Evolutionary conservation across 106 monocot species (phyloP).

Genomic region (Acorus calamus): DNA sequence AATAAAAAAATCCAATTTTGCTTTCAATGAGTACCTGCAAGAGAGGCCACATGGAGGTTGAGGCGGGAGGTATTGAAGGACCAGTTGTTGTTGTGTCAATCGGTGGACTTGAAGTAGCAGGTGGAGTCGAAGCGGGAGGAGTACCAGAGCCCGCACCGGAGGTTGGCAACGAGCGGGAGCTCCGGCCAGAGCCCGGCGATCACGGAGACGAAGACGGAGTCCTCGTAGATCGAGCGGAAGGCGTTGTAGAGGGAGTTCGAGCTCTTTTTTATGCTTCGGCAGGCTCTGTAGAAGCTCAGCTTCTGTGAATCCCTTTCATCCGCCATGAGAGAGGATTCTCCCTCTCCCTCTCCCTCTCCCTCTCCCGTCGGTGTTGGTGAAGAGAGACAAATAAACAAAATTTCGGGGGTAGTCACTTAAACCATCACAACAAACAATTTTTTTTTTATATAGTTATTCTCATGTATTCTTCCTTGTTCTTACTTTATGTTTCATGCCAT

Average conservation of each 20-base stretch:
- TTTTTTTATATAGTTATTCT: too few species aligned
- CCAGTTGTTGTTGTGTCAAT: slow-evolving; percentile 86
- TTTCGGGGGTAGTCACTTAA: too few species aligned
- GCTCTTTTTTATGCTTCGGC: slow-evolving; percentile 52
- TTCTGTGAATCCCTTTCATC: slow-evolving; percentile 5
- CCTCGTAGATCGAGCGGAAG: slow-evolving; percentile 81
- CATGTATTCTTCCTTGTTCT: too few species aligned
- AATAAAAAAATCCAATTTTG: not conserved
- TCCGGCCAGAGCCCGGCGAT: slow-evolving; percentile 74
- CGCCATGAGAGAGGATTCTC: not conserved
- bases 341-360: too few species aligned
- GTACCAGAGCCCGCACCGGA: slow-evolving; percentile 96
- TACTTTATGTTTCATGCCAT: too few species aligned
- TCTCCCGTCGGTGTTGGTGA: too few species aligned
- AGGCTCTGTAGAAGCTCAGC: slow-evolving; percentile 57
- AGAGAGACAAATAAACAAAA: too few species aligned
- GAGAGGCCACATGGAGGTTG: slow-evolving; percentile 77
- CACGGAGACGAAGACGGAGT: slow-evolving; percentile 82
- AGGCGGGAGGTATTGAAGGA: slow-evolving; percentile 82
- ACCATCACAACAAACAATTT: too few species aligned
- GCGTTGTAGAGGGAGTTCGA: slow-evolving; percentile 67
- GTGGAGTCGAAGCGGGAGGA: slow-evolving; percentile 46
- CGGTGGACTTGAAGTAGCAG: slow-evolving; percentile 98
- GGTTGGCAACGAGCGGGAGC: slow-evolving; percentile 85
- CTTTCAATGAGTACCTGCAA: slow-evolving; percentile 40